Conservation (phyloP, 176 grass and related monocot genomes). For the Carex kokanica region DNA sequence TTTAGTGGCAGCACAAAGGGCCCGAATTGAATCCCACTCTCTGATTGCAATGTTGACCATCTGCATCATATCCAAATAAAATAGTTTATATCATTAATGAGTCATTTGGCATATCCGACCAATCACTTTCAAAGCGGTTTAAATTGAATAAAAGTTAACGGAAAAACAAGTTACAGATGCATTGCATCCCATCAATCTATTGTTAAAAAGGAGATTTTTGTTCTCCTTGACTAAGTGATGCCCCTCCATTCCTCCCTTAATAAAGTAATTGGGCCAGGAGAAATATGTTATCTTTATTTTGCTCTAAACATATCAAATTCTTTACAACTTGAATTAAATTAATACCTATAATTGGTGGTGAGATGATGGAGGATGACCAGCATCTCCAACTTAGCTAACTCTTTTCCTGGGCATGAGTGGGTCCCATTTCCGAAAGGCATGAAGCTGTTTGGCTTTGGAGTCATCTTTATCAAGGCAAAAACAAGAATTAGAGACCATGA, state of each 20-base stretch:
- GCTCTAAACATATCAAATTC: not conserved
- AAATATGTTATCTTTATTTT: not conserved
- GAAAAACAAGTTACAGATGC: not conserved
- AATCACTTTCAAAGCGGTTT: not conserved
- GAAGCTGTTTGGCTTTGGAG: slow-evolving; percentile 92
- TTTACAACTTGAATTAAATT: not conserved
- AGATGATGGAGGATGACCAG: slow-evolving; percentile 94
- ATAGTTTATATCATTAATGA: not conserved
- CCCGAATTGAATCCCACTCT: slow-evolving; percentile 82
- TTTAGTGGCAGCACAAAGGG: slow-evolving; percentile 79
- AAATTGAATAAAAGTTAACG: not conserved
- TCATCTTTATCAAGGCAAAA: slow-evolving; percentile 38
- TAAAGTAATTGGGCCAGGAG: slow-evolving; percentile 1
- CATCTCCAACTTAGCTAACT: slow-evolving; percentile 98
- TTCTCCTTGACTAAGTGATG: slow-evolving; percentile 1
- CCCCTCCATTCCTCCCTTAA: not conserved
- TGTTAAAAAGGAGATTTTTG: slow-evolving; percentile 21
- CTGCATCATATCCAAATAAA: slow-evolving; percentile 17
- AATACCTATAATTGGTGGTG: slow-evolving; percentile 68
- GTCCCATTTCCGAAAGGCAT: slow-evolving; percentile 97
- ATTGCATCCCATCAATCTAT: slow-evolving; percentile 6
- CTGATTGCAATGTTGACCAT: slow-evolving; percentile 74
- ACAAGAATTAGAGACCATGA: not conserved
- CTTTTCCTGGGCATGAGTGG: slow-evolving; percentile 98
- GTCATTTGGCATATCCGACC: not conserved